Evolutionary conservation across 169 alveolate genomes (phyloP).

Genomic region (Plasmodium vinckei): DNA sequence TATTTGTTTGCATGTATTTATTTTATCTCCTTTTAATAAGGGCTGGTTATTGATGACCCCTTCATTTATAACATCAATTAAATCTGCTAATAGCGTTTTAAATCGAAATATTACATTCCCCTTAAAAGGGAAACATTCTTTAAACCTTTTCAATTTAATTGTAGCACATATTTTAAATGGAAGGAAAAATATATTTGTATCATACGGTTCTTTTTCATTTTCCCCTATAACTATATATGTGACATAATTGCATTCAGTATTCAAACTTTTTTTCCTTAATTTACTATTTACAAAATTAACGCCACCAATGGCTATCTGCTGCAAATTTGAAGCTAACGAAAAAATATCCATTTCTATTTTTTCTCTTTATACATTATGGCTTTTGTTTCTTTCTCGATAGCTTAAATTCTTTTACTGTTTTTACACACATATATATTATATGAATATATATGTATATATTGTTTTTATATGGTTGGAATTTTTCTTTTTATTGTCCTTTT

Average conservation of each 20-base stretch:
- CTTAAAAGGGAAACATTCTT: constrained; percentile 67
- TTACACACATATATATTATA: constrained; percentile 5
- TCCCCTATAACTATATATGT: constrained; percentile 74
- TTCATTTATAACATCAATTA: constrained; percentile 61
- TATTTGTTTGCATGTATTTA: constrained; percentile 6
- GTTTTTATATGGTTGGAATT: neutral
- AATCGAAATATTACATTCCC: constrained; percentile 67
- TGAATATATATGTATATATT: neutral
- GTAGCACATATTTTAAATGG: constrained; percentile 44
- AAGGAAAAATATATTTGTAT: constrained; percentile 55
- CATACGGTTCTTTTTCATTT: constrained; percentile 69
- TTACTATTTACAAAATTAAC: constrained; percentile 66
- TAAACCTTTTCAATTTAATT: constrained; percentile 55
- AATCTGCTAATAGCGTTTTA: constrained; percentile 37
- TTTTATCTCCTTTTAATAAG: constrained; percentile 23
- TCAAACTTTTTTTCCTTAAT: constrained; percentile 31
- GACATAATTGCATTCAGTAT: constrained; percentile 25
- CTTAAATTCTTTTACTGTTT: neutral
- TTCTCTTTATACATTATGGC: neutral
- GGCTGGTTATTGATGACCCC: constrained; percentile 47
- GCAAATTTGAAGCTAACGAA: constrained; percentile 76
- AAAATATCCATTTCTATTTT: constrained; percentile 50
- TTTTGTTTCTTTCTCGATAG: neutral
- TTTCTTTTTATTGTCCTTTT: too few species aligned
- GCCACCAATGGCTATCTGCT: constrained; percentile 75